Evolutionary conservation across 129 eudicot species (phyloP).

Genomic region (Calendula officinalis): DNA sequence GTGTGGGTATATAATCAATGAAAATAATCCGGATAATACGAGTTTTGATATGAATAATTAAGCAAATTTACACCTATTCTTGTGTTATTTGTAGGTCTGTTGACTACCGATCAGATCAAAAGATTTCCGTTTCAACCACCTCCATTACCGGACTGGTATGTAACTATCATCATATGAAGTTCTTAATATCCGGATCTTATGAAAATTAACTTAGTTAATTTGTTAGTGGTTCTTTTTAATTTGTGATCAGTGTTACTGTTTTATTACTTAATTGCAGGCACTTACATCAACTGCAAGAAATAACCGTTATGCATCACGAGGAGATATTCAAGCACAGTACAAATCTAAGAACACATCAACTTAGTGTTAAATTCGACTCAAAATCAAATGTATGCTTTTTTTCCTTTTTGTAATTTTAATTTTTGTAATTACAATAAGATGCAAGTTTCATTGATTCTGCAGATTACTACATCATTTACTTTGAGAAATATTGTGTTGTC

Average conservation of each 20-base stretch:
- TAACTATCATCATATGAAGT: neutral
- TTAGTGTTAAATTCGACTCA: constrained; percentile 64
- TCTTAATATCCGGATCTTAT: neutral
- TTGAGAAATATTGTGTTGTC: constrained; percentile 29
- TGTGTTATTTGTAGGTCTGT: constrained; percentile 47
- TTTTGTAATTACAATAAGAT: neutral
- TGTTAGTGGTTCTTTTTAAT: neutral
- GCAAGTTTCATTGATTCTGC: constrained; percentile 1
- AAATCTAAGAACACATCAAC: constrained; percentile 50
- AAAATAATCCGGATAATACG: neutral
- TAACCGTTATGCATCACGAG: constrained; percentile 68
- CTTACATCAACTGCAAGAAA: constrained; percentile 71
- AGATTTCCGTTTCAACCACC: constrained; percentile 56
- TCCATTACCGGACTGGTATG: constrained; percentile 75
- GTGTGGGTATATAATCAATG: no score
- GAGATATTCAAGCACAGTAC: constrained; percentile 71
- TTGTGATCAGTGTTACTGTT: neutral
- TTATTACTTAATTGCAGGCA: constrained; percentile 36
- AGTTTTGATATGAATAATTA: constrained; percentile 1
- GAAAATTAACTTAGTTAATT: neutral
- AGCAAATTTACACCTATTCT: neutral
- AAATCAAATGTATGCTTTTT: constrained; percentile 58
- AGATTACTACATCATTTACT: constrained; percentile 34
- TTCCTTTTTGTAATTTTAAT: neutral
- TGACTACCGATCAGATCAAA: constrained; percentile 67